Evolutionary conservation across 371 early-diverging fungal species (phyloP), one percentile per base, ranked within the genome.

Genomic region (Enteropsectra breve): DNA sequence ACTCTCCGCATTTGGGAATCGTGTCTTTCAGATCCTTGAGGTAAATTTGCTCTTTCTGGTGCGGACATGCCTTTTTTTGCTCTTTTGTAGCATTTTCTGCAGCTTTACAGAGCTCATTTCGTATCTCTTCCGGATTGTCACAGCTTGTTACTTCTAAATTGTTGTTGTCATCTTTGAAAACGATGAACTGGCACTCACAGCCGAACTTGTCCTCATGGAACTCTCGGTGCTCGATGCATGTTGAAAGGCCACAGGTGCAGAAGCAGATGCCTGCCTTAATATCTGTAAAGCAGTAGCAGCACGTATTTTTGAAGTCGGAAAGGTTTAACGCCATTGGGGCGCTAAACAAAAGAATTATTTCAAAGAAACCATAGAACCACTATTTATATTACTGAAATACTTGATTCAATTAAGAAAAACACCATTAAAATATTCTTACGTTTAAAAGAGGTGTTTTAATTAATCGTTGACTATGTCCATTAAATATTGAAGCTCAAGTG

Each of bases 1-100:
- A 97, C 18, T 92, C 91, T 64, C 87, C 40, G 53, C 80, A 79
- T 43, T 45, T 62, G 24, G 53, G 34, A 23, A 26, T 26, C 11
- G 11, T 8, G 5, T 40, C 26, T 34, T 11, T 8, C 24, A 30
- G 33, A 40, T 56, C 11, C 24, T 30, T 5, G 28, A 8, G 26
- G 34, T 23, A 8, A 40, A 56, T 34, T 8, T 23, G n/a, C 6
- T 26, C 8, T 6, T 15, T 34, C 45, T 2, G 69, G 48, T 33
- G 47, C 57, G 13, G 47, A 21, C 21, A 59, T 32, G 34, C 23
- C 21, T 8, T 55, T 34, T 34, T 57, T 55, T 24, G 21, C 36
- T 48, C n/a, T 53, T 49, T 34, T 53, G 32, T 40, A 11, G 11
- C 11, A 11, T 40, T 18, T 40, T 40, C 18, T 40, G n/a, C n/a